Base-by-base conservation (phyloP, 2,329 filamentous ascomycete genomes). In the Diplodia intermedia region DNA sequence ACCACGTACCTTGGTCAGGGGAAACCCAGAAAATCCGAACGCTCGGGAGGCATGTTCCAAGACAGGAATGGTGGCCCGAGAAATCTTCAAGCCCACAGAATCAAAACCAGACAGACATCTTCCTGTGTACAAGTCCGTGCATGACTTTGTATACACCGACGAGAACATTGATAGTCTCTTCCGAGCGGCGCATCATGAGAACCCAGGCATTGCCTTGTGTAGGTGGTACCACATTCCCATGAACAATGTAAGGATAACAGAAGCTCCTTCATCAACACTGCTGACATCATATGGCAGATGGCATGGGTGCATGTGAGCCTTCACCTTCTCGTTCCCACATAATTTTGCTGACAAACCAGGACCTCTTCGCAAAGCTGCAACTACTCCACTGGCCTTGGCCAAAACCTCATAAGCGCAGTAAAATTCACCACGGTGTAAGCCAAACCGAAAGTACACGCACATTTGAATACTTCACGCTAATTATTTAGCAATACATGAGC, bases 211-310 rank as follows among this genome's bases (percentile, higher is more conserved):
- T 2, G 47, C 60, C 9, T 5, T 63, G 4, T 63, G 60, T 26
- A 31, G 47, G 38, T 63, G 60, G 60, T 63, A 63, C 20, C 60
- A 63, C 11, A 31, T 63, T 26, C 60, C 60, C 0, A 52, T 63
- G 60, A 63, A 63, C 14, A 63, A 63, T 7, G 60, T 63, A 52
- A 23, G 60, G 18, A 3, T 11, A 12, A 3, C n/a, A 9, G 29
- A 15, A 5, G 2, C n/a, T 6, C 0, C 5, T 18, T 9, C 12
- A 26, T 15, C 6, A 18, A 14, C 2, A 18, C n/a, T 23, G 31
- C 60, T 63, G 4, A 63, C n/a, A 4, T 8, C 7, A 8, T 9
- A 38, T n/a, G 11, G 2, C n/a, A 63, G 60, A 63, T 63, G 60
- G 31, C 29, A 9, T 63, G 60, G 60, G 29, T 63, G 6, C 60